Percentiles rank a stretch among this genome's conserved stretches.
These are phyloP conservation scores for Phialemoniopsis sp. DNA, from an alignment of 2,329 filamentous ascomycete genomes.

Conservation along the genomic window DNA sequence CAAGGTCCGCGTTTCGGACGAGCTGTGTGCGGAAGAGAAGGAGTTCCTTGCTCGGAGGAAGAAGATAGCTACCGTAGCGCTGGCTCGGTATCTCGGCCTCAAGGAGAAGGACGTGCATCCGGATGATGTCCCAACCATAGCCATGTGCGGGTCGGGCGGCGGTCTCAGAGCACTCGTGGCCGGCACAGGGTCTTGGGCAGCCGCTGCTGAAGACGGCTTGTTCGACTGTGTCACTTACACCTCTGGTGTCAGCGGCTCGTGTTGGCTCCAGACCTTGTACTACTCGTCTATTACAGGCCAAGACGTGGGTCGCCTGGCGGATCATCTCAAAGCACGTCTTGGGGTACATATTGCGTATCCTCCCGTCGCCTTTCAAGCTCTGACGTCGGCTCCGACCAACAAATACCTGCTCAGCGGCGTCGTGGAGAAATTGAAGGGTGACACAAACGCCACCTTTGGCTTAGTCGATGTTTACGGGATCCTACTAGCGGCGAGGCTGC, in stretches of 20 bases:
- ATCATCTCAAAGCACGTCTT: conserved; percentile 82
- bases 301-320: conserved; percentile 65
- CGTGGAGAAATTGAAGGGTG: conserved; percentile 87
- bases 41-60: conserved; percentile 67
- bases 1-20: conserved; percentile 73
- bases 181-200: conserved; percentile 81
- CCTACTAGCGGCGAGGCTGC: conserved; percentile 74
- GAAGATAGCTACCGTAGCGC: conserved; percentile 62
- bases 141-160: conserved; percentile 90
- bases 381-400: conserved; percentile 88
- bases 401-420: conserved; percentile 84
- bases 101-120: conserved; percentile 79
- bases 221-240: conserved; percentile 96
- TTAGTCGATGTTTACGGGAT: conserved; percentile 92
- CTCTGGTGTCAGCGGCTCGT: conserved; percentile 91
- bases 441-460: conserved; percentile 75
- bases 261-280: conserved; percentile 89
- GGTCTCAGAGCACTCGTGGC: conserved; percentile 87
- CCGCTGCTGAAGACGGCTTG: conserved; percentile 78
- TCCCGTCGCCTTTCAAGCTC: conserved; percentile 72
- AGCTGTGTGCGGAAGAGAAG: conserved; percentile 81
- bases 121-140: conserved; percentile 89
- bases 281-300: conserved; percentile 73
- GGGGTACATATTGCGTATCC: conserved; percentile 91
- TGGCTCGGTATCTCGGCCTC: conserved; percentile 79